phyloP scores from a whole-genome alignment of 352 stramenopile species.

The Phytophthora pisi region DNA sequence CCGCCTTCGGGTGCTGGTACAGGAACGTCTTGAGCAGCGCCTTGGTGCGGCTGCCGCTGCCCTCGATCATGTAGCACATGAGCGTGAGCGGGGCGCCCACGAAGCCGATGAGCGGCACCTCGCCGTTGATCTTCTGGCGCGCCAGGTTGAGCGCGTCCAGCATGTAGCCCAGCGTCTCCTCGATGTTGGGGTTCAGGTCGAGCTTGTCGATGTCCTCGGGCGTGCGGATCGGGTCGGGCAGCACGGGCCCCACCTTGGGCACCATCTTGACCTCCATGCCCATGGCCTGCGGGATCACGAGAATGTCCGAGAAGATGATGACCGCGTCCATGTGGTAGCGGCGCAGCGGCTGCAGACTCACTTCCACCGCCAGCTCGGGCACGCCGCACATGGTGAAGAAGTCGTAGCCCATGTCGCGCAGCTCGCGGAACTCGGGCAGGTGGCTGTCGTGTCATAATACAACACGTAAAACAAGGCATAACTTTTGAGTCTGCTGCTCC shows the following conservation, averaged over 20 bases:
- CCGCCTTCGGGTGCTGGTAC: conserved; percentile 91
- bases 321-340: conserved; percentile 95
- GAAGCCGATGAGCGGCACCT: conserved; percentile 98
- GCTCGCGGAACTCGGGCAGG: conserved; percentile 86
- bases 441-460: conserved; percentile 45
- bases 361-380: conserved; percentile 92
- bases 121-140: conserved; percentile 87
- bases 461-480: background rate
- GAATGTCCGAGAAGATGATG: conserved; percentile 99
- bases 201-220: conserved; percentile 92
- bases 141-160: conserved; percentile 95
- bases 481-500: background rate
- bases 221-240: conserved; percentile 73
- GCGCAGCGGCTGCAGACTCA: conserved; percentile 96
- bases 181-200: conserved; percentile 90
- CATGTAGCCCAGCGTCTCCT: conserved; percentile 95
- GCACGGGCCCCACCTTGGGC: conserved; percentile 91
- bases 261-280: conserved; percentile 97
- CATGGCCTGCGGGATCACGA: conserved; percentile 98
- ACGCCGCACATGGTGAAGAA: conserved; percentile 93
- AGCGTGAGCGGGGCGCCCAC: conserved; percentile 97
- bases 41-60: conserved; percentile 95
- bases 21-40: conserved; percentile 96
- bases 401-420: conserved; percentile 84
- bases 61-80: conserved; percentile 99